A percentile compares a stretch with the other conserved stretches of the same genome.
phyloP scores from a whole-genome alignment of 768 basidiomycete genomes.

The Rhizopogon salebrosus region DNA sequence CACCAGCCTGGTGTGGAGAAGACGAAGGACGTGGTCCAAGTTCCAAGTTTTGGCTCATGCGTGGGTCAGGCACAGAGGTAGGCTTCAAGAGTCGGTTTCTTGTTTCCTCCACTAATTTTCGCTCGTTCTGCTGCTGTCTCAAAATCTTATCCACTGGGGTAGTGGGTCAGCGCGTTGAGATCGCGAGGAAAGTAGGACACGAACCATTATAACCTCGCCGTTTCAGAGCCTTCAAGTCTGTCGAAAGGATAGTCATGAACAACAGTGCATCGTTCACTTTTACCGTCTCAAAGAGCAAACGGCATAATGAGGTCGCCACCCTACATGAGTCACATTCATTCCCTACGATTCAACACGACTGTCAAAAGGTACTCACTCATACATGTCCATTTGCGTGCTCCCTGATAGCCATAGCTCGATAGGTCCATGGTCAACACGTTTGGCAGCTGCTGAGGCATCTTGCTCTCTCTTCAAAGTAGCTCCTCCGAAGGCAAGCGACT shows the following conservation, averaged over 20 bases:
- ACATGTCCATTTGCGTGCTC: constrained; percentile 81
- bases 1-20: constrained; percentile 12
- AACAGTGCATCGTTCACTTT: constrained; percentile 85
- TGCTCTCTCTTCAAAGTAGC: constrained; percentile 46
- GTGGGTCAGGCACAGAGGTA: constrained; percentile 10
- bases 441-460: constrained; percentile 73
- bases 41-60: constrained; percentile 1
- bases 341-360: constrained; percentile 1
- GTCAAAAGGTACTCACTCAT: constrained; percentile 60
- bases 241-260: constrained; percentile 91
- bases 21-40: constrained; percentile 12
- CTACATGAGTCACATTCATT: constrained; percentile 32
- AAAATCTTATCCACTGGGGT: constrained; percentile 82
- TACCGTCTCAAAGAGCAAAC: constrained; percentile 68
- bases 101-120: constrained; percentile 47
- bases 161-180: neutral
- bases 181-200: constrained; percentile 7
- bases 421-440: constrained; percentile 46
- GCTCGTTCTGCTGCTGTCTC: constrained; percentile 72
- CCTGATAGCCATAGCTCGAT: constrained; percentile 75
- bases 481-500: constrained; percentile 51
- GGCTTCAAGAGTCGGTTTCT: constrained; percentile 16
- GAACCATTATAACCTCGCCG: constrained; percentile 82
- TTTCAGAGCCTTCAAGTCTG: constrained; percentile 76
- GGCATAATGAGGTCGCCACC: constrained; percentile 80